phyloP scores from a whole-genome alignment of 768 basidiomycete genomes.

The Psilocybe cyanescens region DNA sequence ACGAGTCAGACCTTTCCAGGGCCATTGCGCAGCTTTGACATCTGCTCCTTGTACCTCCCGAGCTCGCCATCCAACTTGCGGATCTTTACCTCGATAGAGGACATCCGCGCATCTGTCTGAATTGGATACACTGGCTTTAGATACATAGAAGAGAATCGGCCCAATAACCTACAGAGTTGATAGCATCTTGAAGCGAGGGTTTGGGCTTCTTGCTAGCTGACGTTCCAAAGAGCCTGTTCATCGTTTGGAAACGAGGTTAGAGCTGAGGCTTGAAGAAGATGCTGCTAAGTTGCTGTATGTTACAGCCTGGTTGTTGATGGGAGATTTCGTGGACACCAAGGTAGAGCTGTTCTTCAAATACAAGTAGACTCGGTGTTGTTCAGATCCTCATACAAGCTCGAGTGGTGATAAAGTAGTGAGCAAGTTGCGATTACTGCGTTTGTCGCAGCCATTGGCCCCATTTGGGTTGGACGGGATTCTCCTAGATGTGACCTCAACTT shows the following conservation, averaged over 20 bases:
- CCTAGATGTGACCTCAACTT: no score
- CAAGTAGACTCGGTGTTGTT: background rate
- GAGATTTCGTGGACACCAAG: no score
- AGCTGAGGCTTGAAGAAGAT: background rate
- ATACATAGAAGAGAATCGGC: background rate
- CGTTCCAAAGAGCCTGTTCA: conserved; percentile 88
- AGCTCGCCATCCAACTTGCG: conserved; percentile 96
- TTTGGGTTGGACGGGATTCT: no score
- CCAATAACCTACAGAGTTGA: conserved; percentile 66
- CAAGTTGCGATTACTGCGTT: background rate
- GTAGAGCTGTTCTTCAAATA: background rate
- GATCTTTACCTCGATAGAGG: conserved; percentile 94
- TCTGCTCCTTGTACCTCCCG: conserved; percentile 90
- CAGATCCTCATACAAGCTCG: background rate
- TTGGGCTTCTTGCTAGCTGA: conserved; percentile 83
- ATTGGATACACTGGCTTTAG: background rate
- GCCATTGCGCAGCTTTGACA: conserved; percentile 90
- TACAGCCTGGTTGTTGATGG: no score
- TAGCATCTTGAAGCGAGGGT: conserved; percentile 90
- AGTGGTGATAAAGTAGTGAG: background rate
- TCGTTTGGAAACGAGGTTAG: conserved; percentile 28
- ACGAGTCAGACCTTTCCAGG: conserved; percentile 81
- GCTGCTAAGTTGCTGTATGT: no score
- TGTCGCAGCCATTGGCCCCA: background rate
- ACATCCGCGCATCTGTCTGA: conserved; percentile 87